A percentile compares a stretch with the other conserved stretches of the same genome.
Conservation (phyloP, 2,329 filamentous ascomycete genomes). For the Monilinia fructicola region DNA sequence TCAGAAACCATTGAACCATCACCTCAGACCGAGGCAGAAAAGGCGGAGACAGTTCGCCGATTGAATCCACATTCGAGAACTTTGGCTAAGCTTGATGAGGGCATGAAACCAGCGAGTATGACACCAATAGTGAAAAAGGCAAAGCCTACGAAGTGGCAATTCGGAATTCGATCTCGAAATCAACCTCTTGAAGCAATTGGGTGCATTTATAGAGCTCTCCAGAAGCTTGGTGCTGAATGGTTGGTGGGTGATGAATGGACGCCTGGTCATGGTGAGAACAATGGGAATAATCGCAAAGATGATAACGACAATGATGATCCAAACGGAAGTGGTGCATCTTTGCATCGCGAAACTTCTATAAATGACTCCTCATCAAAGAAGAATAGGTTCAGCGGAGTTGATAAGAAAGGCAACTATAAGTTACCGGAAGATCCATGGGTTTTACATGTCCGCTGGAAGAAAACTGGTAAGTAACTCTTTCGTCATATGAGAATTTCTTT, state of each 20-base stretch:
- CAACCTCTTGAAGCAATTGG: slow-evolving; percentile 91
- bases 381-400: slow-evolving; percentile 42
- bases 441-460: slow-evolving; percentile 85
- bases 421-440: slow-evolving; percentile 96
- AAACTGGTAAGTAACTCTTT: slow-evolving; percentile 68
- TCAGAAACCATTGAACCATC: slow-evolving; percentile 42
- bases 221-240: slow-evolving; percentile 87
- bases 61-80: slow-evolving; percentile 83
- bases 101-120: slow-evolving; percentile 59
- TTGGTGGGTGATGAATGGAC: slow-evolving; percentile 62
- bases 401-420: slow-evolving; percentile 66
- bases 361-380: slow-evolving; percentile 37
- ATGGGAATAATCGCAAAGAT: neutral
- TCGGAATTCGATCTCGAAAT: slow-evolving; percentile 92
- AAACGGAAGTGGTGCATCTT: slow-evolving; percentile 40
- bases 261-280: neutral
- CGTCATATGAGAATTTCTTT: slow-evolving; percentile 50
- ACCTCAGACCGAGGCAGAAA: slow-evolving; percentile 65
- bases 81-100: slow-evolving; percentile 66
- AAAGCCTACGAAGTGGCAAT: slow-evolving; percentile 92
- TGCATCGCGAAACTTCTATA: slow-evolving; percentile 43
- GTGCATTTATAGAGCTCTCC: slow-evolving; percentile 89
- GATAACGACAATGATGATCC: slow-evolving; percentile 41
- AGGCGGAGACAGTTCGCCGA: slow-evolving; percentile 75
- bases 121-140: slow-evolving; percentile 67